These are phyloP conservation scores for Claviceps sp. DNA, from an alignment of 2,329 filamentous ascomycete genomes.

Conservation along the genomic window DNA sequence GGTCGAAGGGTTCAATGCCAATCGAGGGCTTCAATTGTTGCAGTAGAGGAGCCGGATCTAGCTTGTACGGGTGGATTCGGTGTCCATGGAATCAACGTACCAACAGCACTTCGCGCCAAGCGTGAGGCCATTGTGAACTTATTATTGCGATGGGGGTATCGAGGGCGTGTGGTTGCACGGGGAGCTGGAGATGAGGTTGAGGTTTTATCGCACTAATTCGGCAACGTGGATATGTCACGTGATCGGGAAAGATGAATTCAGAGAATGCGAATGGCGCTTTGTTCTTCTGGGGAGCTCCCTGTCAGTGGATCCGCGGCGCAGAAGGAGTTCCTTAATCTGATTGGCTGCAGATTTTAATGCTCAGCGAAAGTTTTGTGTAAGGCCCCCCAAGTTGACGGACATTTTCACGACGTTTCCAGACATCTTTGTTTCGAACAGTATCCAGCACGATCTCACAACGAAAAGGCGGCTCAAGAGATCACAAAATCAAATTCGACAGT, in stretches of 20 bases:
- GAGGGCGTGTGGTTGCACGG: constrained; percentile 29
- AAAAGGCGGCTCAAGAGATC: background rate
- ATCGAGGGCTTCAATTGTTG: constrained; percentile 16
- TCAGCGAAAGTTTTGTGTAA: constrained; percentile 1
- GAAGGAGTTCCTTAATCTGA: background rate
- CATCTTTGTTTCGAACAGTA: background rate
- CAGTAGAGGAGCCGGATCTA: background rate
- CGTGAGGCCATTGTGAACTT: constrained; percentile 87
- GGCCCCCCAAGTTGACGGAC: background rate
- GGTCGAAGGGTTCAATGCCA: background rate
- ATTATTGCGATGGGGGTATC: constrained; percentile 35
- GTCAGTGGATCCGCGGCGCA: background rate
- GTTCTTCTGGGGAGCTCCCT: background rate
- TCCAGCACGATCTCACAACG: background rate
- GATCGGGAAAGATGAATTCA: constrained; percentile 5
- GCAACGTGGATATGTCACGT: constrained; percentile 25
- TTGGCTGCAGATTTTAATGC: constrained; percentile 6
- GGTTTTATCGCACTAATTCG: constrained; percentile 36
- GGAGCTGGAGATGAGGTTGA: constrained; percentile 33
- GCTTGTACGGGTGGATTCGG: background rate
- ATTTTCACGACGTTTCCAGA: background rate
- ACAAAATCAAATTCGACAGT: background rate
- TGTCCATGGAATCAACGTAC: constrained; percentile 43
- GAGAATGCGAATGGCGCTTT: background rate
- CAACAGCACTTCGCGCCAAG: constrained; percentile 87